Evolutionary conservation across 192 early-diverging fungal genomes (phyloP).

Genomic region (Linnemannia elongata): DNA sequence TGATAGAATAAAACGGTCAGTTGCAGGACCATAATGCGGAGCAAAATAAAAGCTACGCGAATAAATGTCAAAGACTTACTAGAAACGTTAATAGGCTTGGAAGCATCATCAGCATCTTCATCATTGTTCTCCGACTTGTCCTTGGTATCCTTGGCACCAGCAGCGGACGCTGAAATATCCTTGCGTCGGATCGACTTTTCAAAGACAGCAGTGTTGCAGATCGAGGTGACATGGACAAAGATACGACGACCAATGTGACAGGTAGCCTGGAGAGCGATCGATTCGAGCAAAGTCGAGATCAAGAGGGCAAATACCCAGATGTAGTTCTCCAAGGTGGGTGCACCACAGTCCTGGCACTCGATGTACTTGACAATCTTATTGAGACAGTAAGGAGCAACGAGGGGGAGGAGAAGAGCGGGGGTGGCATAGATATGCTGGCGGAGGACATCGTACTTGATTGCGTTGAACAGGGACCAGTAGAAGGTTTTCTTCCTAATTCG

Average conservation of each 20-base stretch:
- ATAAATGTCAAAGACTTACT: slow-evolving; percentile 28
- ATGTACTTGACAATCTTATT: slow-evolving; percentile 51
- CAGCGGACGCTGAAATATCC: slow-evolving; percentile 55
- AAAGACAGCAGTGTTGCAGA: slow-evolving; percentile 60
- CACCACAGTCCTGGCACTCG: slow-evolving; percentile 39
- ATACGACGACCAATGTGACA: slow-evolving; percentile 75
- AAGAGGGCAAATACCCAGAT: slow-evolving; percentile 71
- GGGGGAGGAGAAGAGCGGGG: slow-evolving; percentile 24
- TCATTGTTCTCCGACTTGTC: slow-evolving; percentile 37
- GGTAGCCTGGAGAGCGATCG: slow-evolving; percentile 61
- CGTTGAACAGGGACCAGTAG: slow-evolving; percentile 8
- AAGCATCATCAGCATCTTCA: slow-evolving; percentile 13
- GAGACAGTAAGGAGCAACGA: slow-evolving; percentile 27
- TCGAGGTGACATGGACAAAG: slow-evolving; percentile 64
- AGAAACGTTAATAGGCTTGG: slow-evolving; percentile 27
- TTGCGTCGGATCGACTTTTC: slow-evolving; percentile 61
- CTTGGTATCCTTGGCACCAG: slow-evolving; percentile 4
- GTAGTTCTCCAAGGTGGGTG: slow-evolving; percentile 53
- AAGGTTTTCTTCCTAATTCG: slow-evolving; percentile 22
- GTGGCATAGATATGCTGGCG: slow-evolving; percentile 28
- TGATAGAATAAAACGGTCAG: slow-evolving; percentile 1
- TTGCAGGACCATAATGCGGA: background rate
- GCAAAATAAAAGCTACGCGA: background rate
- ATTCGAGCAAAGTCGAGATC: slow-evolving; percentile 52
- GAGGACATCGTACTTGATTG: slow-evolving; percentile 22